These are phyloP conservation scores for Pichia eremophila DNA, from an alignment of 805 yeast species.

Conservation along the genomic window DNA sequence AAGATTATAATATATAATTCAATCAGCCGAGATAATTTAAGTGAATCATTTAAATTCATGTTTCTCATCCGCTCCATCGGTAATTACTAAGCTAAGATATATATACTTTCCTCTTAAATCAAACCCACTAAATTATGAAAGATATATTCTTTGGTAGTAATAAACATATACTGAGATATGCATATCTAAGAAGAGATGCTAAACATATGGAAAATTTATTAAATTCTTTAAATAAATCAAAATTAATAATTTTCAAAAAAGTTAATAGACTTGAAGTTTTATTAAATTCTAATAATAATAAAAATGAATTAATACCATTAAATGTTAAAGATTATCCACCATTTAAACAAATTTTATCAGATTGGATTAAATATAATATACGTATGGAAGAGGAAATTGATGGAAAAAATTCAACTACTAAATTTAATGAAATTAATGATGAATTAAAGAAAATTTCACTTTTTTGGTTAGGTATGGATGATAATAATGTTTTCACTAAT, in stretches of 20 bases:
- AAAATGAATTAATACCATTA: not conserved
- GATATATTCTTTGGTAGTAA: slow-evolving; percentile 9
- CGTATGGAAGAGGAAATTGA: not conserved
- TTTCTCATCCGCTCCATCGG: no score
- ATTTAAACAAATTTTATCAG: not conserved
- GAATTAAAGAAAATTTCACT: slow-evolving; percentile 3
- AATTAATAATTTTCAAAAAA: slow-evolving; percentile 1
- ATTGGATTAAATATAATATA: slow-evolving; percentile 6
- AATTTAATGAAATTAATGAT: not conserved
- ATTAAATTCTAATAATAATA: not conserved
- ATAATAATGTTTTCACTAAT: not conserved
- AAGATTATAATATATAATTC: no score
- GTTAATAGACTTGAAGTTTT: slow-evolving; percentile 2
- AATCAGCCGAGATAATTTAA: no score
- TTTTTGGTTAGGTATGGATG: slow-evolving; percentile 8
- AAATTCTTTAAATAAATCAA: not conserved
- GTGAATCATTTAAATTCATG: no score
- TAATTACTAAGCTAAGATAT: no score
- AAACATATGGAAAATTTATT: slow-evolving; percentile 32
- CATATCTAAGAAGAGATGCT: slow-evolving; percentile 50
- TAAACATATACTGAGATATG: slow-evolving; percentile 49
- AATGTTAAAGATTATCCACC: not conserved
- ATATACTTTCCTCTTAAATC: no score
- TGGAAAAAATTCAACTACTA: not conserved
- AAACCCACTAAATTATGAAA: not conserved